phyloP scores from a whole-genome alignment of 768 basidiomycete genomes.

The Boletus vermiculosoides region DNA sequence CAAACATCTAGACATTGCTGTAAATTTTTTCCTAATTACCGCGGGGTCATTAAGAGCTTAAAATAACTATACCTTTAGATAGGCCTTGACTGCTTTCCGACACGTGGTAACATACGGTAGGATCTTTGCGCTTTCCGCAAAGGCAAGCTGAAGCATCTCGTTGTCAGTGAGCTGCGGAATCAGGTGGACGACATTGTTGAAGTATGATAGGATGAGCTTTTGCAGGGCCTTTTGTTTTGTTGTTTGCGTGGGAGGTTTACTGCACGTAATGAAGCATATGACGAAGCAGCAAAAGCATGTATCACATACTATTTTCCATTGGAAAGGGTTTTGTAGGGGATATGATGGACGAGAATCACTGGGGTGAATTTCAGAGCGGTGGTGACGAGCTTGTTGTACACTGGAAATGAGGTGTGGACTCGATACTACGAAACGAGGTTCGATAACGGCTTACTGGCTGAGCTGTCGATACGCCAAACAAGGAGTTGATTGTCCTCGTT shows the following conservation, averaged over 20 bases:
- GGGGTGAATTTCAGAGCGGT: conserved; percentile 91
- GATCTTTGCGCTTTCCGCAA: conserved; percentile 84
- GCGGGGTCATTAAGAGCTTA: background rate
- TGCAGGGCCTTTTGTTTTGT: conserved; percentile 81
- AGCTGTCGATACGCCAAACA: conserved; percentile 85
- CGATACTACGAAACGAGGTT: background rate
- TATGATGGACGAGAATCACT: conserved; percentile 80
- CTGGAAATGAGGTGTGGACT: conserved; percentile 38
- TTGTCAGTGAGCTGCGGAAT: conserved; percentile 72
- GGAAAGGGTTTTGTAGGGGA: conserved; percentile 78
- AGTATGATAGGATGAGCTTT: conserved; percentile 85
- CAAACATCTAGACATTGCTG: conserved; percentile 84
- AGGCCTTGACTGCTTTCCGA: conserved; percentile 80
- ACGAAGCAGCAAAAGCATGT: background rate
- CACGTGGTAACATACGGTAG: conserved; percentile 85
- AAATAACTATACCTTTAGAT: conserved; percentile 70
- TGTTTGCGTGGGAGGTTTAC: conserved; percentile 82
- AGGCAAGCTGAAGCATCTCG: conserved; percentile 63
- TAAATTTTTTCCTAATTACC: background rate
- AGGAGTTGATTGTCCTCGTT: conserved; percentile 79
- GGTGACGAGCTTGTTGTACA: conserved; percentile 91
- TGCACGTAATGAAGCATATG: conserved; percentile 31
- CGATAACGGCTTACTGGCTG: conserved; percentile 37
- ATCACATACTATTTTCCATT: conserved; percentile 81
- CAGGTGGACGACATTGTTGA: conserved; percentile 80